phyloP scores from a whole-genome alignment of 345 rosid species.

The Mercurialis annua region DNA sequence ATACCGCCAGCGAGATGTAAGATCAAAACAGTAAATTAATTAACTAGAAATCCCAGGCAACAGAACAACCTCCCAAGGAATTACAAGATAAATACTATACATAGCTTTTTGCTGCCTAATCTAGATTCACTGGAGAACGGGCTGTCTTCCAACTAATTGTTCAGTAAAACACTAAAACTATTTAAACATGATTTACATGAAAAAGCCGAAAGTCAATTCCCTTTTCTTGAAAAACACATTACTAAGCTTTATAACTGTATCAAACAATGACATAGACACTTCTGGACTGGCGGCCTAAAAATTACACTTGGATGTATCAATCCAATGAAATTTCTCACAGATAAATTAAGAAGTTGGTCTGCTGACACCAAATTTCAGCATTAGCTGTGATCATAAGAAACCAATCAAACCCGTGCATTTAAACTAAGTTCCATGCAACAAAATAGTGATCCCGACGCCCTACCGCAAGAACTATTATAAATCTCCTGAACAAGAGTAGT shows the following conservation, averaged over 20 bases:
- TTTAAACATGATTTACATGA: constrained; percentile 5
- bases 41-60: constrained; percentile 22
- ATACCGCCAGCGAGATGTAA: constrained; percentile 10
- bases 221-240: constrained; percentile 15
- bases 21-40: constrained; percentile 7
- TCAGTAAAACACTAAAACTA: constrained; percentile 13
- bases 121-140: constrained; percentile 13
- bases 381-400: constrained; percentile 21
- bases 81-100: constrained; percentile 27
- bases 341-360: constrained; percentile 11
- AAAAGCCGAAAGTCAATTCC: constrained; percentile 7
- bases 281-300: constrained; percentile 1
- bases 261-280: constrained; percentile 8
- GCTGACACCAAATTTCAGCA: constrained; percentile 9
- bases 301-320: constrained; percentile 13
- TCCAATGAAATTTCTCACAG: constrained; percentile 12
- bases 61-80: constrained; percentile 24
- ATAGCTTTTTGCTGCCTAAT: constrained; percentile 26
- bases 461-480: not conserved
- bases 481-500: constrained; percentile 15
- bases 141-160: constrained; percentile 18
- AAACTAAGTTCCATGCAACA: constrained; percentile 11
- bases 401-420: constrained; percentile 22
- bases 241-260: constrained; percentile 10
- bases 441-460: not conserved